Evolutionary conservation across 75 land plant species (phyloP), one percentile per base, ranked within the genome.

Genomic region (Isoetes taiwanensis): DNA sequence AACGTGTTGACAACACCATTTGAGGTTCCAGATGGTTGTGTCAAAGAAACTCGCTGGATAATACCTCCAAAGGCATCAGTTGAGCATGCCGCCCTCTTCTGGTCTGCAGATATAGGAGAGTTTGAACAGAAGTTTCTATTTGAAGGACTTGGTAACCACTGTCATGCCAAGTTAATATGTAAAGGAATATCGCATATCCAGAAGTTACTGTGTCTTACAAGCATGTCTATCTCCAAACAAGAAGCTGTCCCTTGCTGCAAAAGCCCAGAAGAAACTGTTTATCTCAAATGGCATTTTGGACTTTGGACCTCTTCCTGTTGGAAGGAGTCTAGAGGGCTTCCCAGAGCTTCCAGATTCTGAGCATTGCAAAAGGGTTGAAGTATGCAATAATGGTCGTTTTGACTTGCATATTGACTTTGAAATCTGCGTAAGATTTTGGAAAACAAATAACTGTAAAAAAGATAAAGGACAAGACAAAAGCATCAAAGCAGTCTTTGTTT

Each of bases 331-430:
- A 1, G 68, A 43, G 30, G 73, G 61, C 8, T 70, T 54, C 40
- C 73, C 73, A 32, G 56, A 66, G 10, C 48, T 70, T 52, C 68
- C 38, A 28, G 73, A 70, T 21, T 43, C 68, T 0, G 62, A 70
- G 26, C 73, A 70, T 34, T 64, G 62, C 33, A 53, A 56, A n/a
- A 39, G 57, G 27, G 20, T 70, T 4, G 30, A 34, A 16, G 58
- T 70, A 38, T 61, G 56, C 12, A 70, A 70, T 28, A 64, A 26
- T 27, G 68, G 73, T 2, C 68, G 55, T 11, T 64, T 64, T 63
- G 73, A 70, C 32, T 62, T 70, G 20, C 73, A 70, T 52, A 67
- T 64, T n/a, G 73, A 70, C 38, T 70, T 70, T 34, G 61, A 70
- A 20, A 43, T 64, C 25, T 31, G 27, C 58, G 0, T 42, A 58